Evolutionary conservation across 164 flowering plant genomes (phyloP), one percentile per base, ranked within the genome.

Genomic region (Vitis rupestris): DNA sequence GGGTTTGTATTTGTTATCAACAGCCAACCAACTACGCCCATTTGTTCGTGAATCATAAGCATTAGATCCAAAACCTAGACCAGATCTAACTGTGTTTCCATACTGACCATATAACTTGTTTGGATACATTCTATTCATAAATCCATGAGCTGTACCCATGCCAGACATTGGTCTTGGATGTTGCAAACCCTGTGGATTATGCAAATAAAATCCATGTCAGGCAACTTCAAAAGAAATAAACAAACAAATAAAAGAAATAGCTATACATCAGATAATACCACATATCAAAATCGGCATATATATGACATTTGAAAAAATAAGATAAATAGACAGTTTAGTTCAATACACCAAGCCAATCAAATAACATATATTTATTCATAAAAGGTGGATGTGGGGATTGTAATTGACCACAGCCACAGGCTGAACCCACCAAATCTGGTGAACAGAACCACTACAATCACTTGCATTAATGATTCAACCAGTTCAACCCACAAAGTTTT

Each of bases 1-100:
- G 27, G 88, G 75, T 68, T 82, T 89, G 80, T 82, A 88, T 75
- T 89, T 91, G 75, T 23, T 74, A 73, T 89, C 97, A 67, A 70
- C 77, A 50, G 83, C 71, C 54, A 77, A 54, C 96, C 89, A 92
- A 2, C 87, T 85, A 65, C 83, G 83, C 4, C 86, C 85, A 81
- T 72, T 80, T 10, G 74, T 27, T 63, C 87, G 61, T 11, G 81
- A 61, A 69, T 79, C 84, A 79, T 83, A 87, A 29, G 76, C 84
- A 68, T 64, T 67, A 11, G 82, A 71, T 13, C 81, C 86, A 81
- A 55, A 82, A 4, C 80, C 83, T 65, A 74, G 54, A 12, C 80
- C 84, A 59, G 82, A 72, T 74, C 85, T 78, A 30, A 74, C 61
- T 6, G 83, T 23, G 58, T 70, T 80, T 4, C 83, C 84, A 74